Evolutionary conservation across 2,329 filamentous ascomycete species (phyloP), one percentile per base, ranked within the genome.

Genomic region (Cercospora citrullina): DNA sequence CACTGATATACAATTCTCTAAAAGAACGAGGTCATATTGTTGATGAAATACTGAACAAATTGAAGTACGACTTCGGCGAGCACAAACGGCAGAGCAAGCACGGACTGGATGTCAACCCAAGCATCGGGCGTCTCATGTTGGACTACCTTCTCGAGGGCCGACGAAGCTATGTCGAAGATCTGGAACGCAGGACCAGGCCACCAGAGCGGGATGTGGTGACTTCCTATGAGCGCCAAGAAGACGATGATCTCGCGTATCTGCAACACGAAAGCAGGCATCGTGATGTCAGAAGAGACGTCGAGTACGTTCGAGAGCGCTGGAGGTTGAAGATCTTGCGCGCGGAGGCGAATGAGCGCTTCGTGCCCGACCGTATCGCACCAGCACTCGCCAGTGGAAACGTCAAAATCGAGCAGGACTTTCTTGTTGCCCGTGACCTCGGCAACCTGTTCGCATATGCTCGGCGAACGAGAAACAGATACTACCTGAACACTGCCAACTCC

Each of bases 101-200:
- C 7, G 57, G 63, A 3, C 66, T 74, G 16, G 69, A 70, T 36
- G 30, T 62, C 16, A 58, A 65, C 9, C 66, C 69, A 2, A 26
- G 66, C 14, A 55, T 73, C 14, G 68, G 69, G 3, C 68, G 68
- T 12, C 64, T 73, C 7, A 68, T 74, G 64, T 66, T 74, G n/a
- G 71, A 73, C 28, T 73, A 73, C 51, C 45, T 73, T 16, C 70
- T 72, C 28, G 64, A 66, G 21, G 69, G 68, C 4, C 66, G 60
- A 18, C 64, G 70, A 16, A 72, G 69, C 45, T 60, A 67, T 28
- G 53, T 71, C 7, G 61, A 65, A 26, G 72, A 74, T 26, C 61
- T 66, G 2, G 55, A 68, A 26, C 26, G 59, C 28, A 58, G 28
- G 3, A 4, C 51, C 42, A 30, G n/a, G 39, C 60, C 21, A 10